These are phyloP conservation scores for Sugiyamaella marilandica DNA, from an alignment of 805 yeast genomes.

Conservation along the genomic window DNA sequence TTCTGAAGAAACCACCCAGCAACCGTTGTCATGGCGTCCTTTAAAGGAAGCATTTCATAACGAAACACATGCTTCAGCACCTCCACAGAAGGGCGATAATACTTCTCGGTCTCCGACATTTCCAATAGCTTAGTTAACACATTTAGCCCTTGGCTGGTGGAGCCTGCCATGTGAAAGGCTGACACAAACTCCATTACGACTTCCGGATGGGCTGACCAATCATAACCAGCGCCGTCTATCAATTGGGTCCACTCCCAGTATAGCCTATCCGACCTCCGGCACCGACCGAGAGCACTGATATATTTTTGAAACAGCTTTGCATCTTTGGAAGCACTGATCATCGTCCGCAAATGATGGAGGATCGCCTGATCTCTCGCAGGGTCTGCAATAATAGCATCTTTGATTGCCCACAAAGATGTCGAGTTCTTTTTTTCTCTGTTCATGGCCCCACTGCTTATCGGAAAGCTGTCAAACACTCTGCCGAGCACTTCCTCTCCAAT, in stretches of 20 bases:
- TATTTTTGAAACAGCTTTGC: slow-evolving; percentile 18
- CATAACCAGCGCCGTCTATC: neutral
- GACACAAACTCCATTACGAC: slow-evolving; percentile 25
- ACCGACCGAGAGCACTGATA: slow-evolving; percentile 25
- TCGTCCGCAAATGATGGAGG: slow-evolving; percentile 18
- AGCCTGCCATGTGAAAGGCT: slow-evolving; percentile 18
- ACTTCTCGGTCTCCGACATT: slow-evolving; percentile 10
- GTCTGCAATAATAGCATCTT: slow-evolving; percentile 18
- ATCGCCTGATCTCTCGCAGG: slow-evolving; percentile 20
- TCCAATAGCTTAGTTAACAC: slow-evolving; percentile 19
- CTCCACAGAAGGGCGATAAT: slow-evolving; percentile 12
- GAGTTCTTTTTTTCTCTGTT: slow-evolving; percentile 15
- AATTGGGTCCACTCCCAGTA: slow-evolving; percentile 22
- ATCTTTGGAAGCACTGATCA: slow-evolving; percentile 12
- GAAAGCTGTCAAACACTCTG: slow-evolving; percentile 25
- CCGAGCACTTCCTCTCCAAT: slow-evolving; percentile 9
- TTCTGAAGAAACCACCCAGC: slow-evolving; percentile 18
- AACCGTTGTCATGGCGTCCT: slow-evolving; percentile 8
- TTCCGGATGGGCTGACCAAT: slow-evolving; percentile 18
- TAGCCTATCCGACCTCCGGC: slow-evolving; percentile 19
- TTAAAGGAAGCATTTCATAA: slow-evolving; percentile 19
- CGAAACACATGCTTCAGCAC: slow-evolving; percentile 15
- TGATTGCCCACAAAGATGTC: slow-evolving; percentile 19
- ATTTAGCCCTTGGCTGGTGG: slow-evolving; percentile 14
- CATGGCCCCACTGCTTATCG: slow-evolving; percentile 20